Conservation (phyloP, 768 basidiomycete genomes). For the Termitomyces sp. region DNA sequence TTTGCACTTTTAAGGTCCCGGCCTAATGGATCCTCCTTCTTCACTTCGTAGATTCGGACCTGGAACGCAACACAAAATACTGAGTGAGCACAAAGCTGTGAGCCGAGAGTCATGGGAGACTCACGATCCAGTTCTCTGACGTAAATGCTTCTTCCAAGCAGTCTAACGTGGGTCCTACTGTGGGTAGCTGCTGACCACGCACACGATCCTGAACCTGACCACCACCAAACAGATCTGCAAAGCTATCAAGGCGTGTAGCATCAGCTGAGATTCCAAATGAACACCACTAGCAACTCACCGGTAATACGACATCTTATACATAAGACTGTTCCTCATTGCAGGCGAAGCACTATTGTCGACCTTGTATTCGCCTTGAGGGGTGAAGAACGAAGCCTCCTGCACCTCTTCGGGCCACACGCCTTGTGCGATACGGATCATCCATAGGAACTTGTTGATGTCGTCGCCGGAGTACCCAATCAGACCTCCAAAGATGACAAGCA, state of each 20-base stretch:
- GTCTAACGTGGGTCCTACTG: slow-evolving; percentile 74
- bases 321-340: slow-evolving; percentile 91
- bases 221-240: slow-evolving; percentile 79
- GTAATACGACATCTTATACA: slow-evolving; percentile 99
- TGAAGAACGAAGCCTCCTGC: slow-evolving; percentile 93
- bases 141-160: slow-evolving; percentile 97
- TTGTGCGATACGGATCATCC: slow-evolving; percentile 95
- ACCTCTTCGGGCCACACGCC: slow-evolving; percentile 99
- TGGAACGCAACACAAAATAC: slow-evolving; percentile 15
- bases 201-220: slow-evolving; percentile 78
- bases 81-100: slow-evolving; percentile 4
- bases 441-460: slow-evolving; percentile 99
- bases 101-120: slow-evolving; percentile 18
- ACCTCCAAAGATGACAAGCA: slow-evolving; percentile 96
- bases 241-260: slow-evolving; percentile 36
- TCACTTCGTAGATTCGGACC: slow-evolving; percentile 93
- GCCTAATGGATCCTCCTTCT: slow-evolving; percentile 88
- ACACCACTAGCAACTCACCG: slow-evolving; percentile 37
- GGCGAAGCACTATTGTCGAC: slow-evolving; percentile 81
- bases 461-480: slow-evolving; percentile 96
- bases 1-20: slow-evolving; percentile 86
- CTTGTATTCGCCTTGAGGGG: slow-evolving; percentile 85
- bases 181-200: slow-evolving; percentile 78
- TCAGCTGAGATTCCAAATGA: background rate
- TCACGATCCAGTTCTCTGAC: slow-evolving; percentile 98